Evolutionary conservation across 345 rosid genomes (phyloP), one percentile per base, ranked within the genome.

Genomic region (Mangifera indica): DNA sequence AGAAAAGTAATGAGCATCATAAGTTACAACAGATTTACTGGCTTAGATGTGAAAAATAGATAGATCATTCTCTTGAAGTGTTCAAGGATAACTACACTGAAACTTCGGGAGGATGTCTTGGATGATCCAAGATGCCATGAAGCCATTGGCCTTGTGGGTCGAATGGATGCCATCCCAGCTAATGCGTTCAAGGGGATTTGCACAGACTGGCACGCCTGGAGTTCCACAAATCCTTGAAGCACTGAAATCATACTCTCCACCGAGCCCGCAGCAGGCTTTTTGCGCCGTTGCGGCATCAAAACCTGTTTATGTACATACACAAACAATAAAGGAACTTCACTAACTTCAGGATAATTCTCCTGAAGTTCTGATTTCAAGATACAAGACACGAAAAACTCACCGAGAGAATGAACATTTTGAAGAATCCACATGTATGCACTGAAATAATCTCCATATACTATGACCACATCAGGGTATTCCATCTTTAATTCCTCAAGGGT

Each of bases 121-220:
- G 29, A 77, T 66, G 11, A 81, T 32, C 73, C 76, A 72, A 22
- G 53, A 18, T 4, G 87, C 56, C 64, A 76, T 67, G 29, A 5
- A 26, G 4, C 75, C 54, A 15, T 82, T 68, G 4, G 77, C 81
- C 59, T 37, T 37, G 42, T 37, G 42, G 42, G 42, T 37, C 42
- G 42, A 37, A 37, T 37, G 84, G 2, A 74, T 46, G 45, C 79
- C 83, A 12, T 82, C 86, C 84, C 86, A 84, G 40, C 81, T 82
- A 10, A 78, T 53, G 17, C 60, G 63, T 53, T 53, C 57, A 17
- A 62, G 3, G 54, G 59, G 18, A 37, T 37, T 37, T 37, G 42
- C 42, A 37, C 42, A 37, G 0, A 37, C 42, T 37, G 42, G 42
- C 7, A 37, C 42, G 42, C 42, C 42, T 37, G 42, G 42, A 37